Conservation (phyloP, 2,329 filamentous ascomycete species). For the Aspergillus fijiensis region DNA sequence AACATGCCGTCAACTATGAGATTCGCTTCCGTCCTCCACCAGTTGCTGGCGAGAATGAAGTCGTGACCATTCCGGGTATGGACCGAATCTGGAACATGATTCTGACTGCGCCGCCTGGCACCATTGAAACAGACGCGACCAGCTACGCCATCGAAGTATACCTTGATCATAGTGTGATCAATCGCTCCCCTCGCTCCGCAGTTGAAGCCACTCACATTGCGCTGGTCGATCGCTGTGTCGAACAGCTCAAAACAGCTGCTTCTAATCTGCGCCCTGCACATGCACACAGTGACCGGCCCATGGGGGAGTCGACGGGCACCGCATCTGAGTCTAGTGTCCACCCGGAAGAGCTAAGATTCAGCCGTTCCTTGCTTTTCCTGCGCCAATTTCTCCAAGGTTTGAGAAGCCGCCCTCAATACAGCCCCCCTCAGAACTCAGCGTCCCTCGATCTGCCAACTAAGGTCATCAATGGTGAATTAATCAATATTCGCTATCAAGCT, state of each 20-base stretch:
- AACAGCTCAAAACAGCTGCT: constrained; percentile 66
- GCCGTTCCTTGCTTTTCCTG: constrained; percentile 67
- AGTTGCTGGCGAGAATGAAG: constrained; percentile 41
- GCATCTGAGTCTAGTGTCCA: constrained; percentile 46
- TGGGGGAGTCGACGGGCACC: constrained; percentile 50
- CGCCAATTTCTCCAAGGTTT: constrained; percentile 63
- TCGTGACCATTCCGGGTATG: constrained; percentile 49
- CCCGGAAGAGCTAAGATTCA: constrained; percentile 63
- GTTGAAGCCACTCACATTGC: constrained; percentile 63
- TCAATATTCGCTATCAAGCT: constrained; percentile 71
- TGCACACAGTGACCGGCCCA: constrained; percentile 51
- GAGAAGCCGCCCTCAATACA: constrained; percentile 56
- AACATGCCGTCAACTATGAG: constrained; percentile 45
- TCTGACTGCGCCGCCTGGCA: constrained; percentile 63
- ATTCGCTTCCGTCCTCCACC: constrained; percentile 59
- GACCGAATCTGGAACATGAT: constrained; percentile 85
- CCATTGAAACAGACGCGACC: constrained; percentile 68
- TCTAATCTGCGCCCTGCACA: constrained; percentile 52
- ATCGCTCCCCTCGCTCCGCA: constrained; percentile 45
- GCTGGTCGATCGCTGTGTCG: constrained; percentile 71
- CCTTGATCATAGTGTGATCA: constrained; percentile 52
- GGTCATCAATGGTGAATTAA: constrained; percentile 60
- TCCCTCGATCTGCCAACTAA: constrained; percentile 57
- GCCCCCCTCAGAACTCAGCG: constrained; percentile 57
- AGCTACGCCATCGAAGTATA: constrained; percentile 73